phyloP scores from a whole-genome alignment of 495 filamentous ascomycete genomes.

The Xylaria telfairii region DNA sequence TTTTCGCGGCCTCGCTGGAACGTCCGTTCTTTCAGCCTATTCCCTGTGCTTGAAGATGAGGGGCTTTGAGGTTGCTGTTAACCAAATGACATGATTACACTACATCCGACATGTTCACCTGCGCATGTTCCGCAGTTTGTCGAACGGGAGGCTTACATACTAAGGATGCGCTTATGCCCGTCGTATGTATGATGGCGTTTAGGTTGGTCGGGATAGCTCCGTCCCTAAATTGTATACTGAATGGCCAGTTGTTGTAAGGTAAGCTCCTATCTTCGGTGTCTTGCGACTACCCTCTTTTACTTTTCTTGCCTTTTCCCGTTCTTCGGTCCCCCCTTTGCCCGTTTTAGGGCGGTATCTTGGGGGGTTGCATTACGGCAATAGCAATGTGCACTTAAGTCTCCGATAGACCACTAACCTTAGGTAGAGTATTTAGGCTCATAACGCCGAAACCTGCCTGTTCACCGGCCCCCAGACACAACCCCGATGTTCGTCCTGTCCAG shows the following conservation, averaged over 20 bases:
- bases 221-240: not conserved
- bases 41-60: not conserved
- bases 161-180: not conserved
- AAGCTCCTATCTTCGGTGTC: not conserved
- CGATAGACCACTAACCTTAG: not conserved
- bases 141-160: not conserved
- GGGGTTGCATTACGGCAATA: not conserved
- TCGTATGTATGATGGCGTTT: not conserved
- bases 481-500: not conserved
- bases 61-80: not conserved
- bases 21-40: not conserved
- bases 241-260: not conserved
- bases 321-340: not conserved
- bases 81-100: not conserved
- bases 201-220: not conserved
- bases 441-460: conserved; percentile 3
- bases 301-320: not conserved
- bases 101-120: not conserved
- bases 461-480: not conserved
- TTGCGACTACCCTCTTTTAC: not conserved
- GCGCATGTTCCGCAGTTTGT: not conserved
- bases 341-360: not conserved
- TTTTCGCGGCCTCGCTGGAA: conserved; percentile 1
- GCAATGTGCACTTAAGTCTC: not conserved
- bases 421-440: conserved; percentile 1